Conservation (phyloP, 2,329 filamentous ascomycete species). For the Penicillium sp. region DNA sequence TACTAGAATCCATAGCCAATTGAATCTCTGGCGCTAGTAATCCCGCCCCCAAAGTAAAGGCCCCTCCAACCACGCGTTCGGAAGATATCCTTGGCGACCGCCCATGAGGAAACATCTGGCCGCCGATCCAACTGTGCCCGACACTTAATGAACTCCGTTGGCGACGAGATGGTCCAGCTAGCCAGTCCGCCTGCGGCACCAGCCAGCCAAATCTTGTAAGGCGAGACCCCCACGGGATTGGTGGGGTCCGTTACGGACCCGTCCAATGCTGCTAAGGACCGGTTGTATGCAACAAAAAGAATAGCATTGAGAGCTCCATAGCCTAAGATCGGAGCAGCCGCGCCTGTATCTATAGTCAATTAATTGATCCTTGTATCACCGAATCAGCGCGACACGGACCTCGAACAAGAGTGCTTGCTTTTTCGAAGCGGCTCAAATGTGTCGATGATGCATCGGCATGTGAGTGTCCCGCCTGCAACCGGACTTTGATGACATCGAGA, state of each 20-base stretch:
- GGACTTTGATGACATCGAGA: constrained; percentile 75
- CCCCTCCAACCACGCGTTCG: constrained; percentile 62
- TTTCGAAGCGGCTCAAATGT: constrained; percentile 35
- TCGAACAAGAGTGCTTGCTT: constrained; percentile 37
- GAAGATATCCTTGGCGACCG: constrained; percentile 62
- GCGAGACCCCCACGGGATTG: constrained; percentile 46
- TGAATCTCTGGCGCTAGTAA: constrained; percentile 80
- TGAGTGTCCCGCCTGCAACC: constrained; percentile 64
- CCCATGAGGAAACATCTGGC: constrained; percentile 57
- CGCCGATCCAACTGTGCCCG: constrained; percentile 67
- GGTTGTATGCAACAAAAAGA: constrained; percentile 87
- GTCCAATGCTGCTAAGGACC: constrained; percentile 64
- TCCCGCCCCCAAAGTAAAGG: constrained; percentile 74
- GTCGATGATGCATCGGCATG: constrained; percentile 24
- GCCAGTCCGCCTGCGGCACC: constrained; percentile 79
- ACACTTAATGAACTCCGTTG: constrained; percentile 89
- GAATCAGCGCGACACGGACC: constrained; percentile 25
- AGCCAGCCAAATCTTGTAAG: constrained; percentile 71
- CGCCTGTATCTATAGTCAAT: constrained; percentile 51
- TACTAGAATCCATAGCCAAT: constrained; percentile 95
- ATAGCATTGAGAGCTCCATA: constrained; percentile 90
- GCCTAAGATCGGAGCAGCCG: constrained; percentile 79
- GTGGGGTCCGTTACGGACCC: constrained; percentile 44
- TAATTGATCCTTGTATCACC: neutral
- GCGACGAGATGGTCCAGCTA: constrained; percentile 80